Conservation (phyloP, 805 yeast species). For the Brettanomyces nanus region DNA sequence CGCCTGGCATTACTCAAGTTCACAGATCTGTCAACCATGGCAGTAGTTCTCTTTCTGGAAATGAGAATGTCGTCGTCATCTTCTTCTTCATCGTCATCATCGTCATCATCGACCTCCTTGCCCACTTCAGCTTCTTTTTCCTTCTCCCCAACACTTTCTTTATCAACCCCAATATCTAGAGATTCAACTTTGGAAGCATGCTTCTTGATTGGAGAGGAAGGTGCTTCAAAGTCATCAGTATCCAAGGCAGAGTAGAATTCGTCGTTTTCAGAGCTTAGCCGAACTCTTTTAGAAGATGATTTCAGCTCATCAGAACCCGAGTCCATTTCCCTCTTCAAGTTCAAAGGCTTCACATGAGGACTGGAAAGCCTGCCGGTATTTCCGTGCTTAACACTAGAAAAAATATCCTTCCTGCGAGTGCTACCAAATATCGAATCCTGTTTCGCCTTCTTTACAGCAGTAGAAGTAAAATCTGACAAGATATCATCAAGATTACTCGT, state of each 20-base stretch:
- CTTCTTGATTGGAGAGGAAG: constrained; percentile 25
- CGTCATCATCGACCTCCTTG: constrained; percentile 6
- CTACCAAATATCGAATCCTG: constrained; percentile 16
- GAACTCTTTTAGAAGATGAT: constrained; percentile 18
- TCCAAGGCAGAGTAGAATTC: constrained; percentile 18
- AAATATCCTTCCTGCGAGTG: constrained; percentile 18
- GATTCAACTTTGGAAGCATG: neutral
- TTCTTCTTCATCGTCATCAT: constrained; percentile 30
- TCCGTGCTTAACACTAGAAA: constrained; percentile 19
- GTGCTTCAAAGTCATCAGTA: constrained; percentile 18
- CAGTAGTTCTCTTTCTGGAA: constrained; percentile 40
- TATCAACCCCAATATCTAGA: neutral
- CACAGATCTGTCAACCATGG: constrained; percentile 32
- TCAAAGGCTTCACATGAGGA: constrained; percentile 17
- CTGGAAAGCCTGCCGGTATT: constrained; percentile 26
- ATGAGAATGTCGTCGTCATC: constrained; percentile 55
- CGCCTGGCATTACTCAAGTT: constrained; percentile 30
- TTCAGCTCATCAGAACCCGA: constrained; percentile 13
- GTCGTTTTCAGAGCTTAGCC: constrained; percentile 16
- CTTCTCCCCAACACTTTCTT: neutral
- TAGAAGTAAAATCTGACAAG: constrained; percentile 43
- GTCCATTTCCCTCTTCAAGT: constrained; percentile 13
- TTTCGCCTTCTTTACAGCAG: constrained; percentile 15
- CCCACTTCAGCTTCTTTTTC: constrained; percentile 4
- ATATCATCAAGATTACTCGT: constrained; percentile 57